These are phyloP conservation scores for Colletotrichum truncatum DNA, from an alignment of 2,329 filamentous ascomycete species.

Conservation along the genomic window DNA sequence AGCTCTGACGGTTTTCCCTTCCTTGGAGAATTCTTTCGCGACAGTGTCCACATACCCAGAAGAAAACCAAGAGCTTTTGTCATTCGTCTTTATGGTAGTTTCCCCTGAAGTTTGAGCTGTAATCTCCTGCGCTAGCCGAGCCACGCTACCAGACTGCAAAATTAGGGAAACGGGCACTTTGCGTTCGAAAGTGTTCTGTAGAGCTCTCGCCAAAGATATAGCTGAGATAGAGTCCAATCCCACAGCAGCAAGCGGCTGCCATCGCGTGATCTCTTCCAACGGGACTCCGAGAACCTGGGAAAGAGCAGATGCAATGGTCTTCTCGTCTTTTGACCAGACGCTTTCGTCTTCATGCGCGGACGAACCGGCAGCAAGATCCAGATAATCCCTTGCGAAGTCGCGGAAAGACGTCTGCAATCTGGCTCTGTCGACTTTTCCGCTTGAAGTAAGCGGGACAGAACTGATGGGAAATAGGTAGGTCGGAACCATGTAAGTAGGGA, in stretches of 20 bases:
- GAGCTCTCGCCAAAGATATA: conserved; percentile 70
- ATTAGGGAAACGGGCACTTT: conserved; percentile 74
- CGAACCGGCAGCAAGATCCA: conserved; percentile 47
- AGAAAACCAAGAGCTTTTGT: not conserved
- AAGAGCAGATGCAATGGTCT: conserved; percentile 62
- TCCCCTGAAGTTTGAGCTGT: not conserved
- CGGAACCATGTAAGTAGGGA: conserved; percentile 85
- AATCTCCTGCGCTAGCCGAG: conserved; percentile 59
- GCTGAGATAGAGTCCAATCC: conserved; percentile 87
- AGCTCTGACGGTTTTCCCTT: conserved; percentile 52
- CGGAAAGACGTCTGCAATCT: conserved; percentile 59
- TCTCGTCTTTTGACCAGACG: conserved; percentile 65
- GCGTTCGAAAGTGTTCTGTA: conserved; percentile 57
- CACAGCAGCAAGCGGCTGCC: conserved; percentile 79
- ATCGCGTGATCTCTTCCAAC: conserved; percentile 60
- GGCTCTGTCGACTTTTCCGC: conserved; percentile 77
- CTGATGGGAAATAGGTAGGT: conserved; percentile 76
- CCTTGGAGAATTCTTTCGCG: conserved; percentile 36
- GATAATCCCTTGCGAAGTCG: conserved; percentile 51
- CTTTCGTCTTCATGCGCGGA: conserved; percentile 41
- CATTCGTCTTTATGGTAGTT: not conserved
- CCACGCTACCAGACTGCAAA: conserved; percentile 74
- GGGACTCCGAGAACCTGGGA: conserved; percentile 57
- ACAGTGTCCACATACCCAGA: not conserved
- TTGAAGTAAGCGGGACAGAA: conserved; percentile 74